Evolutionary conservation across 2,329 filamentous ascomycete genomes (phyloP), one percentile per base, ranked within the genome.

Genomic region (Penicillium oxalicum): DNA sequence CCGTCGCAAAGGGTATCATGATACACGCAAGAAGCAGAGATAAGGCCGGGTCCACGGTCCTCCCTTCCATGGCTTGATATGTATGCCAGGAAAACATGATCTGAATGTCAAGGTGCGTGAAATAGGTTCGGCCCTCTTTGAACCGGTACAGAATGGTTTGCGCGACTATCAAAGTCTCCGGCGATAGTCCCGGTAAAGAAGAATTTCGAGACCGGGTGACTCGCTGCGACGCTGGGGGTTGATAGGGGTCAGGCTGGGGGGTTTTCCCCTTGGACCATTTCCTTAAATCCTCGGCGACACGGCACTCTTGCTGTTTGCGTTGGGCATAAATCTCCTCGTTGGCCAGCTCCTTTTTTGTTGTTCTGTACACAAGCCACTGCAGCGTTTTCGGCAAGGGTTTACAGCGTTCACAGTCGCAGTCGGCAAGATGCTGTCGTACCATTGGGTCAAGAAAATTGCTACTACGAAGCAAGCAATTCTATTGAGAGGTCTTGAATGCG

Each of bases 351-450:
- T 24, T 27, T 11, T 36, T 35, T 24, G 12, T 36, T 3, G 25
- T 13, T 0, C 11, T 7, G 9, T 27, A 11, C 29, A 28, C 11
- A 4, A 44, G 41, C 13, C 26, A 35, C 9, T 36, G 12, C 6
- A 36, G 24, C 2, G n/a, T 18, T 13, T 44, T 32, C 12, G 25
- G 7, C 2, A 25, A 35, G 2, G 41, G 41, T 26, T 36, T 24
- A 32, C 41, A 44, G 24, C 41, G 41, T 12, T 44, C 41, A 13
- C 41, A 44, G 41, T 44, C 41, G 12, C 41, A 44, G 24, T 12
- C 33, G 6, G 25, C 3, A 4, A 25, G 13, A 36, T 44, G 41
- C 4, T 36, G 32, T 11, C 41, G 41, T 18, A 6, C 25, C 41
- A 44, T 44, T 9, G 3, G 9, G 6, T 13, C 28, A 25, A 24